These are phyloP conservation scores for Penstemon barbatus DNA, from an alignment of 257 asterid species.

Conservation along the genomic window DNA sequence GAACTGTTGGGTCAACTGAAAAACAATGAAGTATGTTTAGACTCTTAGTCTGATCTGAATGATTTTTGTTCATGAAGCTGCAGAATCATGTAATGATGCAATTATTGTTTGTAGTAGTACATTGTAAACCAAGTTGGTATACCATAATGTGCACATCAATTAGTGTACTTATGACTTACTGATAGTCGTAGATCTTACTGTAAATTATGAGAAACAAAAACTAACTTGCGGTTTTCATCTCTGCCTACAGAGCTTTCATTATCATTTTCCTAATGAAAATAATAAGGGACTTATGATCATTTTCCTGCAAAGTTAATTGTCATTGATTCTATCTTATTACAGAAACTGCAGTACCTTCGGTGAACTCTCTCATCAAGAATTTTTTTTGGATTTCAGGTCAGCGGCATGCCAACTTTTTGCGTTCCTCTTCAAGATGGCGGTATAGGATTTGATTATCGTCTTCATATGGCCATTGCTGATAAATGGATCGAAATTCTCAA, in stretches of 20 bases:
- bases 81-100: neutral
- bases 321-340: slow-evolving; percentile 16
- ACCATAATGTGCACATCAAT: neutral
- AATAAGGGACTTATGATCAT: slow-evolving; percentile 8
- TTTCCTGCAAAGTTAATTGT: slow-evolving; percentile 9
- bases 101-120: neutral
- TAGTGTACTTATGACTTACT: neutral
- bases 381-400: slow-evolving; percentile 62
- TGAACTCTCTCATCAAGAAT: slow-evolving; percentile 22
- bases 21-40: neutral
- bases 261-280: slow-evolving; percentile 10
- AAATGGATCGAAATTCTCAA: slow-evolving; percentile 94
- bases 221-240: neutral
- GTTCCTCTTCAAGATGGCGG: slow-evolving; percentile 94
- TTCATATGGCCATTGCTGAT: slow-evolving; percentile 99
- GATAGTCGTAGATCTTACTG: neutral
- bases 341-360: slow-evolving; percentile 14
- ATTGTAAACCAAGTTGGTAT: neutral
- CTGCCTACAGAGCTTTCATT: slow-evolving; percentile 4
- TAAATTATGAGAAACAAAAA: slow-evolving; percentile 13
- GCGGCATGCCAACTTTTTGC: slow-evolving; percentile 98
- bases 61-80: neutral
- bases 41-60: neutral
- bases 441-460: slow-evolving; percentile 94
- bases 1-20: slow-evolving; percentile 7